Base-by-base conservation (phyloP, 495 filamentous ascomycete genomes). In the Oidiodendron maius region DNA sequence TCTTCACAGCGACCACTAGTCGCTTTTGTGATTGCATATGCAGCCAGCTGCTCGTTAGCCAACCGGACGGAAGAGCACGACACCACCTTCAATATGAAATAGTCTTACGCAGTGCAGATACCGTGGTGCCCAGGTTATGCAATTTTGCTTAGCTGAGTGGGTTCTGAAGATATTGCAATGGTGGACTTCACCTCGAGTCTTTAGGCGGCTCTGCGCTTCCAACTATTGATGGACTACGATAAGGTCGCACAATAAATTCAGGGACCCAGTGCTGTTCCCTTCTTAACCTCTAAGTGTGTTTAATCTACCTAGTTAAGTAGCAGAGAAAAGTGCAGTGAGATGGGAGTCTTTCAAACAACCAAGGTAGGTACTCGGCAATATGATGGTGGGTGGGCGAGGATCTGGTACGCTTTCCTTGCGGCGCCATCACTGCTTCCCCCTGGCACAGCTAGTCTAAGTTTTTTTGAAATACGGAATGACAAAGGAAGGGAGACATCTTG, bases 21-120 rank as follows among this genome's bases (percentile, higher is more conserved):
- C 23, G 20, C 17, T 23, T 42, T 42, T 9, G 40, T 42, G 40
- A 42, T n/a, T 42, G 40, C 40, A 42, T 42, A 23, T 42, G 40
- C 40, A 42, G 40, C 18, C 18, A 24, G 16, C 40, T 42, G 40
- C 20, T 42, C 17, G 13, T n/a, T 24, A 11, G 40, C 40, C 40
- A 42, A 42, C 40, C 40, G 26, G 16, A n/a, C 21, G 26, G 3
- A 22, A 25, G 18, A 42, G 40, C 40, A 42, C 40, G 20, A 42
- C 40, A 42, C 40, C 40, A 42, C 40, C 40, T 42, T 42, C 4
- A 10, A n/a, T 9, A 25, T 10, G 40, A n/a, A 24, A n/a, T 6
- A 25, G 6, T 15, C 40, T 42, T 42, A 10, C 3, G 4, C n/a
- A 22, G 40, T 15, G 20, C 18, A 25, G 21, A 24, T 25, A 42